Evolutionary conservation across 768 basidiomycete species (phyloP).

Genomic region (Xerocomus potaroensis): DNA sequence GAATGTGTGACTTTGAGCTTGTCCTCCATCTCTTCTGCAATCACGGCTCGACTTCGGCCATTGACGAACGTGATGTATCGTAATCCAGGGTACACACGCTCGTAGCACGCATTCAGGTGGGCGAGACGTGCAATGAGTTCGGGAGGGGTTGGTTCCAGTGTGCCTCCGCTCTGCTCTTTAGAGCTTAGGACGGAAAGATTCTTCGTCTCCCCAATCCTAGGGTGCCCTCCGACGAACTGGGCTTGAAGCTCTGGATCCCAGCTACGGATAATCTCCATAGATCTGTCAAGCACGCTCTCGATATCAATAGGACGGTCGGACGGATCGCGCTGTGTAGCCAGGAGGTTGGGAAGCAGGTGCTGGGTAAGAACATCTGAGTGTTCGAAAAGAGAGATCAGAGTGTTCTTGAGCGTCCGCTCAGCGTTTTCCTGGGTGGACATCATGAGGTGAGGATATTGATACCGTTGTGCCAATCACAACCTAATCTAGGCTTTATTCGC

Average conservation of each 20-base stretch:
- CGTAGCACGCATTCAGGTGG: slow-evolving; percentile 77
- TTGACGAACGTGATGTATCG: slow-evolving; percentile 93
- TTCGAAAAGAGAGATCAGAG: slow-evolving; percentile 56
- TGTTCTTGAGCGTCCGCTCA: slow-evolving; percentile 24
- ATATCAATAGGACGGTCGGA: slow-evolving; percentile 37
- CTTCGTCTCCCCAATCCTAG: slow-evolving; percentile 81
- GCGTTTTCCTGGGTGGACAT: slow-evolving; percentile 3
- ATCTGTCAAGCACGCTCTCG: slow-evolving; percentile 49
- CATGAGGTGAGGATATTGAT: no score
- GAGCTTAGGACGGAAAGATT: slow-evolving; percentile 73
- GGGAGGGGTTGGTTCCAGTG: slow-evolving; percentile 54
- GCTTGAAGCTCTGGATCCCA: slow-evolving; percentile 54
- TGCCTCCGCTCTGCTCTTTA: slow-evolving; percentile 65
- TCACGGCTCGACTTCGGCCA: slow-evolving; percentile 64
- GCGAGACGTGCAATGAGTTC: slow-evolving; percentile 68
- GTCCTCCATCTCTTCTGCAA: slow-evolving; percentile 79
- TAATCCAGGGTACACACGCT: slow-evolving; percentile 65
- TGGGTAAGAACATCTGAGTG: slow-evolving; percentile 53
- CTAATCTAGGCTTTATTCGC: no score
- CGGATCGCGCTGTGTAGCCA: slow-evolving; percentile 23
- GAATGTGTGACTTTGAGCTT: slow-evolving; percentile 52
- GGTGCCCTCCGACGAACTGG: slow-evolving; percentile 77
- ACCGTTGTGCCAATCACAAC: no score
- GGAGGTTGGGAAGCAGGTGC: slow-evolving; percentile 53
- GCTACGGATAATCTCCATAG: slow-evolving; percentile 43